Evolutionary conservation across 306 rosid genomes (phyloP).

Genomic region (Glycine tomentella): DNA sequence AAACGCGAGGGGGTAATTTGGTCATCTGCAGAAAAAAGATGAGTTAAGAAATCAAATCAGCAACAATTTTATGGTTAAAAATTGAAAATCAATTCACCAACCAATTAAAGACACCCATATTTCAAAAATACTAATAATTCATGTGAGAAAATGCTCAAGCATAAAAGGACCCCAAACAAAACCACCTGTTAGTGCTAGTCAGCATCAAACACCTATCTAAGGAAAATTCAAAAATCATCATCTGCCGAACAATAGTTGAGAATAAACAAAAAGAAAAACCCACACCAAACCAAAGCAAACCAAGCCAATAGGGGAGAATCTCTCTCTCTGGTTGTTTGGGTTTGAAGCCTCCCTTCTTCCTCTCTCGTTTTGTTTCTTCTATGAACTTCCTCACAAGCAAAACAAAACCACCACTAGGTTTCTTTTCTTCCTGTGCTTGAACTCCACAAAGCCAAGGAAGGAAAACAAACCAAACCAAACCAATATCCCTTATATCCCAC

Average conservation of each 20-base stretch:
- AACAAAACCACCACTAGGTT: constrained; percentile 44
- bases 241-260: constrained; percentile 44
- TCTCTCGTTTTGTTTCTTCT: constrained; percentile 24
- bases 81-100: constrained; percentile 19
- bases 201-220: constrained; percentile 53
- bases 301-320: constrained; percentile 48
- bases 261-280: constrained; percentile 52
- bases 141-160: constrained; percentile 45
- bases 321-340: constrained; percentile 66
- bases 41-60: constrained; percentile 49
- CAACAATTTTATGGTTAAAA: constrained; percentile 24
- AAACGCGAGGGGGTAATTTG: constrained; percentile 44
- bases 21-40: constrained; percentile 20
- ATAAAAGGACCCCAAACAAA: constrained; percentile 39
- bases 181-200: constrained; percentile 60
- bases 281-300: constrained; percentile 45
- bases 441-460: constrained; percentile 54
- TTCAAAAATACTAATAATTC: constrained; percentile 35
- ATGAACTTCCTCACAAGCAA: constrained; percentile 33
- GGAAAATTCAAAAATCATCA: constrained; percentile 59
- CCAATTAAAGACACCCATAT: constrained; percentile 19
- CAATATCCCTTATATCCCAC: constrained; percentile 20
- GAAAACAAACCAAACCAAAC: constrained; percentile 36
- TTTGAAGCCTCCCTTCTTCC: constrained; percentile 51
- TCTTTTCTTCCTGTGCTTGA: constrained; percentile 55